Evolutionary conservation across 1,139 yeast genomes (phyloP).

Genomic region (Pichia sp.): DNA sequence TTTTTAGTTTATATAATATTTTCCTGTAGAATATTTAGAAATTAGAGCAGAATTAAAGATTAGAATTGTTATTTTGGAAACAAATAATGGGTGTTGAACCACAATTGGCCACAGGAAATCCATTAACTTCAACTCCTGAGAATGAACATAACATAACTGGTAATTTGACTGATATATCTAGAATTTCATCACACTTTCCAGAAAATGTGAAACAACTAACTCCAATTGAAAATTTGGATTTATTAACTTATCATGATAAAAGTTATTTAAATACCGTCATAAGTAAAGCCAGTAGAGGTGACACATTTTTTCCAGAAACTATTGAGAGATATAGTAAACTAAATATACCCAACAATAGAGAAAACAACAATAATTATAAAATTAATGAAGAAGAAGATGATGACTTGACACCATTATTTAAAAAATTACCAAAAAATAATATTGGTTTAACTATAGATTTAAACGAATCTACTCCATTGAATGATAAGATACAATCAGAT

Average conservation of each 20-base stretch:
- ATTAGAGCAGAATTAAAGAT: no score
- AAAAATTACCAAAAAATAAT: slow-evolving; percentile 8
- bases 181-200: slow-evolving; percentile 8
- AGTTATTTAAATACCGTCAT: slow-evolving; percentile 21
- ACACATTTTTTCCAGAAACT: slow-evolving; percentile 23
- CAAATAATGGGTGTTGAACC: no score
- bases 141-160: not conserved
- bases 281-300: slow-evolving; percentile 22
- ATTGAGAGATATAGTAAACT: not conserved
- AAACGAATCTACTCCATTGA: slow-evolving; percentile 5
- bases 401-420: slow-evolving; percentile 11
- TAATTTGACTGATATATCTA: slow-evolving; percentile 5
- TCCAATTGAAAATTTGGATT: slow-evolving; percentile 17
- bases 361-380: no score
- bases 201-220: slow-evolving; percentile 13
- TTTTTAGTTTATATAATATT: no score
- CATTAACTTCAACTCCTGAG: slow-evolving; percentile 4
- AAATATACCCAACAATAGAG: not conserved
- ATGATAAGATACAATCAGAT: not conserved
- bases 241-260: slow-evolving; percentile 11
- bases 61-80: not conserved
- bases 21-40: no score
- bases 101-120: not conserved
- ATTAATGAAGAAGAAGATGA: slow-evolving; percentile 14
- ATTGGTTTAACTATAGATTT: not conserved